Evolutionary conservation across 441 rosid genomes (phyloP).

Genomic region (Sinapis alba): DNA sequence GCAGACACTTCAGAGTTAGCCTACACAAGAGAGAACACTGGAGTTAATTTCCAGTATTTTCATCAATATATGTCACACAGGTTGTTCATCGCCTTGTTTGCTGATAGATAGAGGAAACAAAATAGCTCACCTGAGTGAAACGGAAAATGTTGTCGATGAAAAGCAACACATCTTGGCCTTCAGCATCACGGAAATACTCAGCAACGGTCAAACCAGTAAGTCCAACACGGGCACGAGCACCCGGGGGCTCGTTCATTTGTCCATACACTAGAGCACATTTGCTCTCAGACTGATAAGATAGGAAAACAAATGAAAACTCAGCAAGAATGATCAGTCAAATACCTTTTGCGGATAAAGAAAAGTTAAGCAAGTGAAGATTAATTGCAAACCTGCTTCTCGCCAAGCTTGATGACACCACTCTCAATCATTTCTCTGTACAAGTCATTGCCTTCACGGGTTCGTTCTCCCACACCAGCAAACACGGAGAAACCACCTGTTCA

Average conservation of each 20-base stretch:
- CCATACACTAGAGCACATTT: slow-evolving; percentile 97
- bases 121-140: slow-evolving; percentile 72
- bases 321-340: neutral
- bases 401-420: slow-evolving; percentile 99
- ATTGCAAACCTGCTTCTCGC: slow-evolving; percentile 72
- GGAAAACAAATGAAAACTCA: neutral
- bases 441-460: slow-evolving; percentile 98
- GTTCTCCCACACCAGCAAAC: slow-evolving; percentile 97
- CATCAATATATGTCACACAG: neutral
- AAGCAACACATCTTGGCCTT: slow-evolving; percentile 98
- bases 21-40: slow-evolving; percentile 38
- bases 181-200: slow-evolving; percentile 97
- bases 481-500: slow-evolving; percentile 95
- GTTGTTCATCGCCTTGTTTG: no score
- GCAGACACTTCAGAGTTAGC: slow-evolving; percentile 99
- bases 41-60: neutral
- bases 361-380: neutral
- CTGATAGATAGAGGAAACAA: neutral
- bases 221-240: slow-evolving; percentile 99
- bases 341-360: neutral
- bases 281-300: slow-evolving; percentile 68
- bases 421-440: slow-evolving; percentile 98
- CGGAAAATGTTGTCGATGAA: slow-evolving; percentile 98
- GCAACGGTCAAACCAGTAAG: slow-evolving; percentile 96
- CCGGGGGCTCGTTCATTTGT: slow-evolving; percentile 99